phyloP scores from a whole-genome alignment of 495 filamentous ascomycete genomes.

The Mycothermus thermophilus region DNA sequence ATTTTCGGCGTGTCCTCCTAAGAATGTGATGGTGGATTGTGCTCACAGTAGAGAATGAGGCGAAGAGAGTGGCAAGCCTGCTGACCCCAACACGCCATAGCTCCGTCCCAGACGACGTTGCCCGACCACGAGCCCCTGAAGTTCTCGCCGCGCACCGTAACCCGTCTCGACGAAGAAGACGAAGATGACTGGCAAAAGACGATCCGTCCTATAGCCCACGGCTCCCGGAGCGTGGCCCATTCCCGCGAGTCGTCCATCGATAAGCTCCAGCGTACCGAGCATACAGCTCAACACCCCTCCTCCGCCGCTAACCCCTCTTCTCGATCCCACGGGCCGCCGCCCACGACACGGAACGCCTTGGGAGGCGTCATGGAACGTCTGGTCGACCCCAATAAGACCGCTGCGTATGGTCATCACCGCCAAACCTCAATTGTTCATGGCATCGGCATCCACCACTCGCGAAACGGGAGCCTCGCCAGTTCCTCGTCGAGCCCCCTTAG shows the following conservation, averaged over 20 bases:
- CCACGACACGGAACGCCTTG: constrained; percentile 29
- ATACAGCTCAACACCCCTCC: too few relatives aligned
- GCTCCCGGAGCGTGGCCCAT: constrained; percentile 28
- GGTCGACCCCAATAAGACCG: constrained; percentile 31
- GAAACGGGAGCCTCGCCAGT: constrained; percentile 57
- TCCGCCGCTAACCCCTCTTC: constrained; percentile 19
- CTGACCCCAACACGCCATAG: too few relatives aligned
- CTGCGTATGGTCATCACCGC: constrained; percentile 72
- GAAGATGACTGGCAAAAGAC: constrained; percentile 33
- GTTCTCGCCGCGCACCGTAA: constrained; percentile 29
- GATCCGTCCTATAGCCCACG: constrained; percentile 23
- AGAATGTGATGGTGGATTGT: too few relatives aligned
- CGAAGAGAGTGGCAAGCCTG: too few relatives aligned
- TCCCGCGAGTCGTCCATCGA: constrained; percentile 38
- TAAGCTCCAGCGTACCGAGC: constrained; percentile 38
- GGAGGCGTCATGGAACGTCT: constrained; percentile 50
- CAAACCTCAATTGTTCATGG: constrained; percentile 94
- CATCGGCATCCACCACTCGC: constrained; percentile 78
- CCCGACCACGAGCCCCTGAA: constrained; percentile 35
- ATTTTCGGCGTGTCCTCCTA: too few relatives aligned
- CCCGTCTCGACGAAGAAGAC: constrained; percentile 30
- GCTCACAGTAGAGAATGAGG: too few relatives aligned
- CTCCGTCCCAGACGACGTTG: constrained; percentile 40
- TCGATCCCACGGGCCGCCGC: constrained; percentile 23
- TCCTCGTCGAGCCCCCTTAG: constrained; percentile 63